Evolutionary conservation across 306 rosid species (phyloP), one percentile per base, ranked within the genome.

Genomic region (Casuarina equisetifolia): DNA sequence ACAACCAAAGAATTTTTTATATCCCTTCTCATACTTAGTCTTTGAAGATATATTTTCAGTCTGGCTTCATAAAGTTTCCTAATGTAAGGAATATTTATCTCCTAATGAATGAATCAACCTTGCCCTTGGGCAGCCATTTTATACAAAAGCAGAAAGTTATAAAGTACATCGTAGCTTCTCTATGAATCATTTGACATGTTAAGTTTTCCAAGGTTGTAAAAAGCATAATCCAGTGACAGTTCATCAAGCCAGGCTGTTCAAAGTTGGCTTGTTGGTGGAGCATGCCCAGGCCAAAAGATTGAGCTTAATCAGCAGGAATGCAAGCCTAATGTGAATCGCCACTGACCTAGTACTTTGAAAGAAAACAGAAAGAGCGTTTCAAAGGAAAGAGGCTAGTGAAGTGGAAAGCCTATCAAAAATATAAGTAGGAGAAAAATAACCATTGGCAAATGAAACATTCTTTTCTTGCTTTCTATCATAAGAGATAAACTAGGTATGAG

Each of bases 1-100:
- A 36, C 75, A 77, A 52, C 75, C 35, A 46, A 48, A 77, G 39
- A 46, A 53, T n/a, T 50, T 55, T 77, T 52, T 19, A 19, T 25
- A 43, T 69, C 38, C 38, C 16, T 3, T 69, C 25, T 2, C 59
- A 54, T 57, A 44, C 25, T 20, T 52, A 55, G 12, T 44, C 50
- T 32, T 32, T 20, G 3, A 55, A 0, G 6, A 69, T 51, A 53
- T 76, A 53, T 4, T 16, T 64, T 46, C 40, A 7, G 44, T 19
- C 46, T 64, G 52, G 17, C 49, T 63, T 50, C 42, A 4, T 50
- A 6, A 69, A 67, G 43, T 57, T 57, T 20, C 63, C 20, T 57
- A 20, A 57, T 20, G 20, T 57, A 57, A n/a, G 63, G 63, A n/a
- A 57, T 8, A 57, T 7, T 9, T 6, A 7, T 57, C 1, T 25